Base-by-base conservation (phyloP, 2,329 filamentous ascomycete genomes). In the Cryphonectria naterciae region DNA sequence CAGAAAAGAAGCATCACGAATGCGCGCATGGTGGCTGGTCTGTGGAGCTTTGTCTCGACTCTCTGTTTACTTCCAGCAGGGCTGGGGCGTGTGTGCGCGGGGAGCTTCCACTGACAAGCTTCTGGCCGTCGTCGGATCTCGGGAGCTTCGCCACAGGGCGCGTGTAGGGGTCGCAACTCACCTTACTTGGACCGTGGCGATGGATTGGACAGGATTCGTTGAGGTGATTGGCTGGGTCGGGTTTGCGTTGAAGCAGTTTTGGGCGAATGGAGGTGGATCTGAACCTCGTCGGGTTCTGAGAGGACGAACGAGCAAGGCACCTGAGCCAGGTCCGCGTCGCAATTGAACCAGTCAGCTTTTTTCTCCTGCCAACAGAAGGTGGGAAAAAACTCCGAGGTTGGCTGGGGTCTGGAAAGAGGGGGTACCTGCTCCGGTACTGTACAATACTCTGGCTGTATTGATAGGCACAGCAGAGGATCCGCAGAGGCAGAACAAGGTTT, bases 221-320 rank as follows among this genome's bases (percentile, higher is more conserved):
- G 56, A 52, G 68, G 52, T 73, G 72, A 73, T 73, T 73, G 72
- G 72, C 72, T 72, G 68, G 65, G 43, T 49, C 64, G 64, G 67
- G 67, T 67, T 72, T 70, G 65, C 63, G 65, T 68, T 70, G 70
- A 69, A 54, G 70, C 69, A 72, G 32, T 63, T 68, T 68, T 67
- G 65, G 66, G 68, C 70, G 72, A 73, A 69, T 73, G 72, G 72
- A 73, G 72, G 72, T 73, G 70, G 69, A 67, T 68, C 64, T 72
- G 69, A 66, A 63, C 65, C 68, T 68, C 60, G 69, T 69, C 64
- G 70, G 66, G 52, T 61, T 71, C 65, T 73, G 63, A 71, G 69
- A 71, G 69, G 70, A 72, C 64, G 70, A 60, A 67, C 62, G 54
- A 58, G 56, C 35, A 52, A 64, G 37, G 58, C 67, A 37, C 58